Evolutionary conservation across 345 rosid species (phyloP).

Genomic region (Lepidium aucheri): DNA sequence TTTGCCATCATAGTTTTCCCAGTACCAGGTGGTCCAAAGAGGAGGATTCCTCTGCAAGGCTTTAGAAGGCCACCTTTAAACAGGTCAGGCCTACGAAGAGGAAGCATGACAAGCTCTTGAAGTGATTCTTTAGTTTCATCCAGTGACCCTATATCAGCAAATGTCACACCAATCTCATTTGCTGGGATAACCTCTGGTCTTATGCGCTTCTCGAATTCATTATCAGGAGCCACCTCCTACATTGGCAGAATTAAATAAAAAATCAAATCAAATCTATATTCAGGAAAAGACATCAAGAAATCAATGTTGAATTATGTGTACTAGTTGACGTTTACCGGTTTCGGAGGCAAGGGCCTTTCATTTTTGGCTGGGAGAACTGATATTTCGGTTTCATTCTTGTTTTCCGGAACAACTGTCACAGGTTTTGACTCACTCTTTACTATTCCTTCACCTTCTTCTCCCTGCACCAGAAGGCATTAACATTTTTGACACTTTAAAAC

Average conservation of each 20-base stretch:
- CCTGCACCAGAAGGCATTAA: slow-evolving; percentile 27
- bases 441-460: slow-evolving; percentile 34
- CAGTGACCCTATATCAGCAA: slow-evolving; percentile 89
- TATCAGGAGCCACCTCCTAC: slow-evolving; percentile 82
- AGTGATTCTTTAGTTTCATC: slow-evolving; percentile 93
- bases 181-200: slow-evolving; percentile 99
- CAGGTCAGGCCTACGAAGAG: slow-evolving; percentile 93
- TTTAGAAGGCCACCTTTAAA: slow-evolving; percentile 97
- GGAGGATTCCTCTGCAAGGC: slow-evolving; percentile 95
- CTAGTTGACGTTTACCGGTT: slow-evolving; percentile 39
- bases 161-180: slow-evolving; percentile 90
- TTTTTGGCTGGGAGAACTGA: slow-evolving; percentile 38
- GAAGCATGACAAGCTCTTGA: slow-evolving; percentile 99
- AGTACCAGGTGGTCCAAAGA: slow-evolving; percentile 99
- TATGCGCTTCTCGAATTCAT: slow-evolving; percentile 93
- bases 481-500: background rate
- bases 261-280: background rate
- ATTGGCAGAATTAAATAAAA: background rate
- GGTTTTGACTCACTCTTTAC: slow-evolving; percentile 47
- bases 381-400: slow-evolving; percentile 10
- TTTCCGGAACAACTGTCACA: slow-evolving; percentile 17
- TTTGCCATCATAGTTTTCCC: slow-evolving; percentile 99
- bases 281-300: background rate
- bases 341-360: slow-evolving; percentile 54
- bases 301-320: background rate